Evolutionary conservation across 2,329 filamentous ascomycete species (phyloP), one percentile per base, ranked within the genome.

Genomic region (Orbilia quercus): DNA sequence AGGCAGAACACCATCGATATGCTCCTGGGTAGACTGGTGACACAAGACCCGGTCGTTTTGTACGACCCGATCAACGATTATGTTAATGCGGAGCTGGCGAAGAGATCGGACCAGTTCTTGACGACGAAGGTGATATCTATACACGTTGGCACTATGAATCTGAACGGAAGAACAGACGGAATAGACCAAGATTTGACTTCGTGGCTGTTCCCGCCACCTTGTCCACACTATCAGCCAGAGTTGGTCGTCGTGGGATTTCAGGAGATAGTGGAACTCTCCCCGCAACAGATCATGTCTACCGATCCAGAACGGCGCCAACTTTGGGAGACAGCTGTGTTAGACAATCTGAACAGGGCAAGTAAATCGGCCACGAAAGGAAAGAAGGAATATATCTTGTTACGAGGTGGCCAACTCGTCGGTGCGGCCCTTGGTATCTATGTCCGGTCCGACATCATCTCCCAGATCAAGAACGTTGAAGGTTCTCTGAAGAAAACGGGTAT

Each of bases 211-310:
- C 91, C 91, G 0, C 82, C 85, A 2, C 85, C 87, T 3, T 80
- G 87, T 2, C 84, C 86, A 53, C 81, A 84, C 47, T 82, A 85
- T 50, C 88, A 91, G 73, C 93, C 95, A 4, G 91, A 94, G 69
- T 91, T 99, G 38, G 88, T 96, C 57, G 92, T 90, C 6, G 89
- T 97, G 14, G 95, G 92, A 0, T 98, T 99, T 78, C 95, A 99
- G 79, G 95, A 99, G 81, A 98, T 99, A 75, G 95, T 99, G n/a
- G 91, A 96, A 79, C 83, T 99, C 50, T 97, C 92, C 77, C 95
- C 96, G 14, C 94, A 98, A 80, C 95, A 99, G 79, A 98, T 99
- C 79, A 97, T 99, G 92, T 96, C 96, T 76, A 98, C 93, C 72
- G 94, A 99, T 79, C 95, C 95, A 0, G 88, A 89, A 1, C 87